These are phyloP conservation scores for Pseudocercospora vitis DNA, from an alignment of 2,329 filamentous ascomycete species.

Conservation along the genomic window DNA sequence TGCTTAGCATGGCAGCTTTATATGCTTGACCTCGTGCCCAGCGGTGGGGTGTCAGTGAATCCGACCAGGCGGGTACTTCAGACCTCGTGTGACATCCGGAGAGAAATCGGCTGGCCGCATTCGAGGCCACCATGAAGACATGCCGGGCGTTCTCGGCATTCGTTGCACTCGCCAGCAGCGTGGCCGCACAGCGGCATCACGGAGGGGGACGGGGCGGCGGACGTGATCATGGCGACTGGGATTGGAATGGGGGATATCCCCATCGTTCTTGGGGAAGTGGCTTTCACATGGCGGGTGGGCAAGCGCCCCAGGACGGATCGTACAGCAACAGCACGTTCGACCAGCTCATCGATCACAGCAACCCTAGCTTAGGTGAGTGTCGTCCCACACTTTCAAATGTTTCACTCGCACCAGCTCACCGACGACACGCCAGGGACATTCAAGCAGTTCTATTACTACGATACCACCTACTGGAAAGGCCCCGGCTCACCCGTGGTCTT, in stretches of 20 bases:
- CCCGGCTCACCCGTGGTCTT: slow-evolving; percentile 53
- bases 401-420: neutral
- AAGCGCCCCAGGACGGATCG: slow-evolving; percentile 7
- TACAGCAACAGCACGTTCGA: slow-evolving; percentile 45
- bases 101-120: too few relatives aligned
- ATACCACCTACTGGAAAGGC: slow-evolving; percentile 53
- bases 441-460: slow-evolving; percentile 56
- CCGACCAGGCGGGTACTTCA: too few relatives aligned
- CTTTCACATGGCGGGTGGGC: slow-evolving; percentile 13
- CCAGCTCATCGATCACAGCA: slow-evolving; percentile 60
- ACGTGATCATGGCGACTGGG: slow-evolving; percentile 12
- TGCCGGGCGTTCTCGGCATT: neutral
- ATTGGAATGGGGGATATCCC: slow-evolving; percentile 20
- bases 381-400: neutral
- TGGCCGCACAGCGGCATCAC: slow-evolving; percentile 7
- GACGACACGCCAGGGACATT: slow-evolving; percentile 51
- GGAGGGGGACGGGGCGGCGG: slow-evolving; percentile 5
- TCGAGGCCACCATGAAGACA: neutral
- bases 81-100: too few relatives aligned
- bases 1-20: neutral
- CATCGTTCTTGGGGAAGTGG: slow-evolving; percentile 15
- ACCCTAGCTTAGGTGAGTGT: slow-evolving; percentile 46
- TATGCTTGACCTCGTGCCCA: neutral
- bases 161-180: neutral
- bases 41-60: neutral